These are phyloP conservation scores for Aspergillus nomiae DNA, from an alignment of 2,329 filamentous ascomycete genomes.

Conservation along the genomic window DNA sequence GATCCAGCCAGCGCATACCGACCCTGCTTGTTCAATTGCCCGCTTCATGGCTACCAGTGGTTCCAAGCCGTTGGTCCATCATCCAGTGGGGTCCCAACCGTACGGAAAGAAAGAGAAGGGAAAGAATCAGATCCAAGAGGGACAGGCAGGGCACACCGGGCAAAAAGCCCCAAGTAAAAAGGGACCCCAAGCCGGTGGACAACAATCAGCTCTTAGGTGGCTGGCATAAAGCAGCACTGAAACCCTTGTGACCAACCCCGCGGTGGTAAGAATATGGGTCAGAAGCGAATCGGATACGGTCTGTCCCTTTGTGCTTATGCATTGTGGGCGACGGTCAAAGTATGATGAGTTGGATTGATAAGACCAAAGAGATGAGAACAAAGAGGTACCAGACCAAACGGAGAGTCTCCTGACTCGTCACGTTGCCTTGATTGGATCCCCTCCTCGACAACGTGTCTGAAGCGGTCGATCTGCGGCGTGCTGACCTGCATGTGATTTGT, in stretches of 20 bases:
- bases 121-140: slow-evolving; percentile 4
- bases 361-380: slow-evolving; percentile 5
- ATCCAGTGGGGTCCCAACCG: slow-evolving; percentile 21
- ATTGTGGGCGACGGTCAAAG: slow-evolving; percentile 2
- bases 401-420: not conserved
- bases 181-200: not conserved
- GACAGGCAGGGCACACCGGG: not conserved
- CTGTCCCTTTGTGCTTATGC: slow-evolving; percentile 3
- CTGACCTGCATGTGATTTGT: slow-evolving; percentile 24
- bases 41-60: slow-evolving; percentile 40
- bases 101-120: slow-evolving; percentile 10
- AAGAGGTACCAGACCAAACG: not conserved
- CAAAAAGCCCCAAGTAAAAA: not conserved
- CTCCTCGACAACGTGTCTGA: slow-evolving; percentile 18
- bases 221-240: slow-evolving; percentile 1
- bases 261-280: not conserved
- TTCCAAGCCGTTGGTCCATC: slow-evolving; percentile 30
- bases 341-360: slow-evolving; percentile 8
- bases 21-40: slow-evolving; percentile 42
- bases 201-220: not conserved
- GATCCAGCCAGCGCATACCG: slow-evolving; percentile 43
- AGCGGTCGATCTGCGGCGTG: slow-evolving; percentile 16
- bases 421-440: slow-evolving; percentile 10
- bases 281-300: not conserved
- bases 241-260: slow-evolving; percentile 7